These are phyloP conservation scores for Sequoia sempervirens DNA, from an alignment of 75 land plant species.

Conservation along the genomic window DNA sequence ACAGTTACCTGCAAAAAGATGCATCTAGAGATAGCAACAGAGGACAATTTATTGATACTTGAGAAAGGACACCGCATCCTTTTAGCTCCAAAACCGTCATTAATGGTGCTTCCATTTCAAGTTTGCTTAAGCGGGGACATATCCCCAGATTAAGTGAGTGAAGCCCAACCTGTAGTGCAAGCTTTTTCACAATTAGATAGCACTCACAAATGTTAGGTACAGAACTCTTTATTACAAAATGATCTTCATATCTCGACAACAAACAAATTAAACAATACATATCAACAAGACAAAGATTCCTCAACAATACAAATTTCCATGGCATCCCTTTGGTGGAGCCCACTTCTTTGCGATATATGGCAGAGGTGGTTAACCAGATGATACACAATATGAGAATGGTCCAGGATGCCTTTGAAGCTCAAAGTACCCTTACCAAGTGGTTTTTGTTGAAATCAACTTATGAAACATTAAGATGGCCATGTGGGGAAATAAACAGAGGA, in stretches of 20 bases:
- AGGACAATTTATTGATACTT: conserved; percentile 76
- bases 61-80: conserved; percentile 86
- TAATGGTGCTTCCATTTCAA: conserved; percentile 64
- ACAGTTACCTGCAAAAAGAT: conserved; percentile 84
- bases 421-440: too few species aligned
- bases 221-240: neutral
- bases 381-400: too few species aligned
- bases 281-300: neutral
- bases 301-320: too few species aligned
- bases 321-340: too few species aligned
- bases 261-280: neutral
- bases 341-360: too few species aligned
- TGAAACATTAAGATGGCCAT: too few species aligned
- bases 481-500: too few species aligned
- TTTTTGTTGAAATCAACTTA: too few species aligned
- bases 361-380: too few species aligned
- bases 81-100: conserved; percentile 86
- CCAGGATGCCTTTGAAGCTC: too few species aligned
- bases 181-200: neutral
- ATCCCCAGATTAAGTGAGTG: conserved; percentile 90
- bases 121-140: conserved; percentile 76
- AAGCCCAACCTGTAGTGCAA: conserved; percentile 64
- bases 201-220: neutral
- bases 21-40: conserved; percentile 79
- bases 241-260: neutral